A percentile compares a stretch with the other conserved stretches of the same genome.
Evolutionary conservation across 2,329 filamentous ascomycete species (phyloP).

Genomic region (Trichoderma asperellum): DNA sequence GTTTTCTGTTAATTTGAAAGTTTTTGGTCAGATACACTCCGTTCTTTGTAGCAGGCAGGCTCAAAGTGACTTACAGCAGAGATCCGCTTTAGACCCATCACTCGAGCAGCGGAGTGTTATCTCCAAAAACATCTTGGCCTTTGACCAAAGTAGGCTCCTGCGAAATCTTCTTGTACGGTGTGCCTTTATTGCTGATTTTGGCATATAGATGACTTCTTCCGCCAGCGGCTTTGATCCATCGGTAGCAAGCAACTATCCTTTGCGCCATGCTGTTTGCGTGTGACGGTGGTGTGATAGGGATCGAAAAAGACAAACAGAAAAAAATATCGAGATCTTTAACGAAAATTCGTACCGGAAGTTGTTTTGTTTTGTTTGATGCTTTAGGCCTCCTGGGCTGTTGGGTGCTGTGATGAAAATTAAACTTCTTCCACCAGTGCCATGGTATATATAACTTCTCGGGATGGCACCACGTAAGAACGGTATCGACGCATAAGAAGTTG

Average conservation of each 20-base stretch:
- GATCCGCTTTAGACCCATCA: neutral
- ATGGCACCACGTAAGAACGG: neutral
- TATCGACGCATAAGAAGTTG: neutral
- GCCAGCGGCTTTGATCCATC: constrained; percentile 27
- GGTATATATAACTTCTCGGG: neutral
- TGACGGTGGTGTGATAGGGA: neutral
- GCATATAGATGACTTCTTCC: constrained; percentile 13
- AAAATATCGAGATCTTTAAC: neutral
- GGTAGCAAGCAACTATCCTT: constrained; percentile 24
- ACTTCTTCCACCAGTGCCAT: neutral
- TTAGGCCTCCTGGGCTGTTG: neutral
- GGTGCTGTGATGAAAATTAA: neutral
- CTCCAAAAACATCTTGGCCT: constrained; percentile 1
- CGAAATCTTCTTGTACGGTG: constrained; percentile 20
- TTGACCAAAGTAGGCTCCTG: neutral
- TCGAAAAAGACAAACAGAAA: neutral
- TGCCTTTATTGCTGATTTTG: constrained; percentile 17
- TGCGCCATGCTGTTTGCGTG: constrained; percentile 19
- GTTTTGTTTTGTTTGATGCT: neutral
- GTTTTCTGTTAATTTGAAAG: neutral
- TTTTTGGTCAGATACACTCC: neutral
- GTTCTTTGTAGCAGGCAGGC: neutral
- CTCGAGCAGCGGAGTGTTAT: constrained; percentile 26
- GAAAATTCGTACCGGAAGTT: neutral
- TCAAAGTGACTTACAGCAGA: neutral